Percentiles rank a stretch among this genome's conserved stretches.
These are phyloP conservation scores for Chenopodium formosanum DNA, from an alignment of 148 eudicot genomes.

Conservation along the genomic window DNA sequence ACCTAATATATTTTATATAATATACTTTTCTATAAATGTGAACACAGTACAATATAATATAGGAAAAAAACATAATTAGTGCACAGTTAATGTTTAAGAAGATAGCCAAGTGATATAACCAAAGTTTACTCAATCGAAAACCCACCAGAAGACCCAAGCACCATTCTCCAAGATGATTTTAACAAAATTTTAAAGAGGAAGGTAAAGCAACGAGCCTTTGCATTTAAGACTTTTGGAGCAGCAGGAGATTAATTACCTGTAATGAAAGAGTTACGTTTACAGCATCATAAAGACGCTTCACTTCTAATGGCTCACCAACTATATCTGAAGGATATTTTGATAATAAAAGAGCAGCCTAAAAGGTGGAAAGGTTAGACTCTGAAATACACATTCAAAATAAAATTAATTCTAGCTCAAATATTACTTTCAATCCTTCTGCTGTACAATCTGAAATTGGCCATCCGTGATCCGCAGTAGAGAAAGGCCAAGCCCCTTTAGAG, in stretches of 20 bases:
- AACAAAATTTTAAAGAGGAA: background rate
- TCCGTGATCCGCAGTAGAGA: conserved; percentile 95
- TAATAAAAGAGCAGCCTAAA: conserved; percentile 69
- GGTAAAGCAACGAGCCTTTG: background rate
- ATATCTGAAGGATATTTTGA: conserved; percentile 67
- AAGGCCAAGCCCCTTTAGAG: conserved; percentile 99
- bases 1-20: too few species aligned
- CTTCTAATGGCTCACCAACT: conserved; percentile 81
- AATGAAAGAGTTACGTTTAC: conserved; percentile 82
- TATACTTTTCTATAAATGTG: too few species aligned
- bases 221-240: background rate
- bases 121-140: background rate
- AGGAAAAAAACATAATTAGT: too few species aligned
- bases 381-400: conserved; percentile 2
- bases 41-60: too few species aligned
- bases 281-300: conserved; percentile 60
- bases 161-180: background rate
- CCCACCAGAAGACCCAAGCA: background rate
- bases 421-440: conserved; percentile 94
- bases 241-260: conserved; percentile 53
- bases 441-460: conserved; percentile 99
- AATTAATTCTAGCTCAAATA: background rate
- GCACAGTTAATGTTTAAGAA: too few species aligned
- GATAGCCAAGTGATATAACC: too few species aligned
- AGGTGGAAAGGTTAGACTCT: conserved; percentile 16